Evolutionary conservation across 2,329 filamentous ascomycete species (phyloP).

Genomic region (Trichoderma atrobrunneum): DNA sequence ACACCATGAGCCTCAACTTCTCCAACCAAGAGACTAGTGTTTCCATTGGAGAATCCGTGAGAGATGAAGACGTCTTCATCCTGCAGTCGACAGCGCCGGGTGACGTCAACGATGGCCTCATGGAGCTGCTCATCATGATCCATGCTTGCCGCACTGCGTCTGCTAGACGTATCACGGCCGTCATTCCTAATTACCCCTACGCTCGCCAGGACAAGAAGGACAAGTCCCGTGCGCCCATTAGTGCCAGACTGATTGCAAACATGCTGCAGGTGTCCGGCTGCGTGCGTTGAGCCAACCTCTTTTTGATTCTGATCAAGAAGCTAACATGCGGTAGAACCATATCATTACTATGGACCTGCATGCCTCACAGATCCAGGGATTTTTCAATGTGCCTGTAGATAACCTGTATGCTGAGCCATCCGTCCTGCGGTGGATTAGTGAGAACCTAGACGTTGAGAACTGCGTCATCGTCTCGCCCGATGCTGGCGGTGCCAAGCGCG

Average conservation of each 20-base stretch:
- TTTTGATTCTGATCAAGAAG: not conserved
- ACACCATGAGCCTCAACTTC: conserved; percentile 78
- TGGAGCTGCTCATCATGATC: conserved; percentile 98
- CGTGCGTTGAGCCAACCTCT: conserved; percentile 30
- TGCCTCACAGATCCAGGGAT: conserved; percentile 90
- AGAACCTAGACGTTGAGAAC: conserved; percentile 77
- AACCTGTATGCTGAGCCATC: conserved; percentile 93
- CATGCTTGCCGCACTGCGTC: conserved; percentile 73
- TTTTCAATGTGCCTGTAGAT: conserved; percentile 78
- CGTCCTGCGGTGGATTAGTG: conserved; percentile 84
- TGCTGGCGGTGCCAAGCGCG: conserved; percentile 90
- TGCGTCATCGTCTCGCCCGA: conserved; percentile 94
- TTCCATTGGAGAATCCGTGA: conserved; percentile 91
- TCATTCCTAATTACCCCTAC: conserved; percentile 95
- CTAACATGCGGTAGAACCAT: conserved; percentile 36
- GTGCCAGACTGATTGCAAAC: conserved; percentile 91
- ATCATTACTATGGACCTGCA: conserved; percentile 96
- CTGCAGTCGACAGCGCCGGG: conserved; percentile 91
- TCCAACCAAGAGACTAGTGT: conserved; percentile 87
- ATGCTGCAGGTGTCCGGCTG: conserved; percentile 95
- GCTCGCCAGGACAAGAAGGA: conserved; percentile 98
- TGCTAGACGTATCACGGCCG: conserved; percentile 88
- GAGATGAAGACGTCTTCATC: conserved; percentile 98
- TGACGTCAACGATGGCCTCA: conserved; percentile 96
- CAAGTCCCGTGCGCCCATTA: conserved; percentile 89